Evolutionary conservation across 2,329 filamentous ascomycete species (phyloP), one percentile per base, ranked within the genome.

Genomic region (Metarhizium anisopliae): DNA sequence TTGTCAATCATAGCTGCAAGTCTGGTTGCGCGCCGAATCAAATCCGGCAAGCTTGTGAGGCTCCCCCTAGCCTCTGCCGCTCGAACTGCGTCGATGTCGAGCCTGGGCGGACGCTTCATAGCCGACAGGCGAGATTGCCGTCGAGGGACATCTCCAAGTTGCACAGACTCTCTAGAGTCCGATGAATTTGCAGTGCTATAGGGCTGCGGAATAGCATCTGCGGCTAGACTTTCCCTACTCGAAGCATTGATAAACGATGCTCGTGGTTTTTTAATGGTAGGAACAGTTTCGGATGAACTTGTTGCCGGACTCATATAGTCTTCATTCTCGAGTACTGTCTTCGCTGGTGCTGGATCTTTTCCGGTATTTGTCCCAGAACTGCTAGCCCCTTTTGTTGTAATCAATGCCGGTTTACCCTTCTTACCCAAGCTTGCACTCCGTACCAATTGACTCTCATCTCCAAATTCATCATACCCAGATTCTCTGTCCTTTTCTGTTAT

Each of bases 1-100:
- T 85, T 85, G 64, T 97, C 93, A 57, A 99, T 85, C 71, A 95
- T 91, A 0, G 89, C 83, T 16, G 92, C 93, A 42, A 97, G 75
- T 61, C 84, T 84, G 0, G 93, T 97, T 11, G 94, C 94, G 62
- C 94, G 83, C 64, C 84, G 81, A 62, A 99, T 97, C 58, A 99
- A 75, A 68, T 97, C 94, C 0, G 92, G 88, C 57, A 99, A 75
- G 70, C 92, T 96, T 1, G 94, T 97, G 60, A 96, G 77, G 67
- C 92, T 96, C 4, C 90, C 92, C 65, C 94, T 83, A 1, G 87
- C 83, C 69, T 96, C 90, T 16, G 89, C 89, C 53, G 87, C 84
- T 60, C 84, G 82, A 3, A 95, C 88, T 4, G 89, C 89, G 65
- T 92, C 86, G 29, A 96, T 86, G 66, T 96, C 85, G 4, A 96